phyloP scores from a whole-genome alignment of 768 basidiomycete genomes.

The Kwoniella sp. region DNA sequence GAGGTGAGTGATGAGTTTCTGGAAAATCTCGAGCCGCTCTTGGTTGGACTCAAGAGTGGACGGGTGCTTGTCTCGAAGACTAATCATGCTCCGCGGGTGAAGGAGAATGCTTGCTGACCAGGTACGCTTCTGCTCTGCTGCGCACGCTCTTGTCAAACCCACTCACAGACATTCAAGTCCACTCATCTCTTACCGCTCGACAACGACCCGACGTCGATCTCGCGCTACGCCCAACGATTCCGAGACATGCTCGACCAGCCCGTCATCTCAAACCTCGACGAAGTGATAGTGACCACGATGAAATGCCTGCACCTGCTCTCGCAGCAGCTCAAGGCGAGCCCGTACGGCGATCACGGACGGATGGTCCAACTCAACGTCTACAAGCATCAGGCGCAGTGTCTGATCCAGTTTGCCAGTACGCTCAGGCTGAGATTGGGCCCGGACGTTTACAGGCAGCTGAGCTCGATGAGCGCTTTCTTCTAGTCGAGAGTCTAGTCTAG shows the following conservation, averaged over 20 bases:
- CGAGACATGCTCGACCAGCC: conserved; percentile 74
- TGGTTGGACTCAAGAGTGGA: no score
- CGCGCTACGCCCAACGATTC: conserved; percentile 84
- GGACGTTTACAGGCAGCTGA: conserved; percentile 34
- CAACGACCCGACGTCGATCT: conserved; percentile 81
- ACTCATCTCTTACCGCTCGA: conserved; percentile 84
- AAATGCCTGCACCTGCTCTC: conserved; percentile 82
- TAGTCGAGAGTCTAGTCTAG: conserved; percentile 10
- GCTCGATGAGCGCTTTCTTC: conserved; percentile 38
- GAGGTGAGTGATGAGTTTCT: conserved; percentile 63
- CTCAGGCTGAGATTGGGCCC: conserved; percentile 43
- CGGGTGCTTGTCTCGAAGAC: no score
- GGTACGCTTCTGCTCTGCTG: background rate
- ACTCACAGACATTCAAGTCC: conserved; percentile 76
- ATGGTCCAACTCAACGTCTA: conserved; percentile 70
- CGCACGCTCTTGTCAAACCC: no score
- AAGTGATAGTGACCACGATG: conserved; percentile 88
- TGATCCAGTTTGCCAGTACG: conserved; percentile 42
- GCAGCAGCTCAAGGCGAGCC: conserved; percentile 71
- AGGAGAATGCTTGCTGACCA: background rate
- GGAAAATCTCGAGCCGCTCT: no score
- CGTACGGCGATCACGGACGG: conserved; percentile 66
- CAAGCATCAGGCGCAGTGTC: conserved; percentile 23
- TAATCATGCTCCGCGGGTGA: background rate
- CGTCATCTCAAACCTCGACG: conserved; percentile 84